Evolutionary conservation across 2,329 filamentous ascomycete genomes (phyloP), one percentile per base, ranked within the genome.

Genomic region (Xylaria sp.): DNA sequence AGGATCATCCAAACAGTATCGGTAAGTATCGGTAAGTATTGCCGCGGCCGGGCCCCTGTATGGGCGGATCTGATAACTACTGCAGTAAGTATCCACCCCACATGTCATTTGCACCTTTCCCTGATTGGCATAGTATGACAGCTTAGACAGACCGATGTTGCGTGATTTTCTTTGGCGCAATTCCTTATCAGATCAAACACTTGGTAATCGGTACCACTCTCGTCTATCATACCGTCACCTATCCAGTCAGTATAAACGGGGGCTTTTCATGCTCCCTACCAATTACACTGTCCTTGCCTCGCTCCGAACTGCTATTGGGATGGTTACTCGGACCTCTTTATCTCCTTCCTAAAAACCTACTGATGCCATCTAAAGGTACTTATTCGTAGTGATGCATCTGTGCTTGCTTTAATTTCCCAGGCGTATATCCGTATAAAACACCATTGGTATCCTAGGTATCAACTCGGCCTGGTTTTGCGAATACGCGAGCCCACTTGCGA

Each of bases 21-120:
- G 25, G 1, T 33, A n/a, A n/a, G 46, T 67, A 67, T 60, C 56
- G 15, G 33, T 18, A 67, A 28, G 61, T 64, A 70, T 28, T 49
- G 10, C 8, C 8, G 41, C 51, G 23, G 49, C 41, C 18, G 51
- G 43, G 33, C 51, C 74, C 75, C 71, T 73, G 73, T 55, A 71
- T 62, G 49, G 69, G 72, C 75, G 75, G 75, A 77, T 77, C 75
- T 74, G 75, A 77, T 77, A 77, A 77, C 64, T 61, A n/a, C n/a
- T n/a, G n/a, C n/a, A n/a, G n/a, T n/a, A n/a, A n/a, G n/a, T n/a
- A 56, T 71, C 71, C 69, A 70, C 67, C 46, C 67, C 70, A 72
- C 72, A 70, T 43, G 9, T 4, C 18, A 18, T 25, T 25, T 3
- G 25, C 64, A 61, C 65, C 64, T 64, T 48, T 43, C 60, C 57